Evolutionary conservation across 441 rosid species (phyloP).

Genomic region (Corymbia calophylla): DNA sequence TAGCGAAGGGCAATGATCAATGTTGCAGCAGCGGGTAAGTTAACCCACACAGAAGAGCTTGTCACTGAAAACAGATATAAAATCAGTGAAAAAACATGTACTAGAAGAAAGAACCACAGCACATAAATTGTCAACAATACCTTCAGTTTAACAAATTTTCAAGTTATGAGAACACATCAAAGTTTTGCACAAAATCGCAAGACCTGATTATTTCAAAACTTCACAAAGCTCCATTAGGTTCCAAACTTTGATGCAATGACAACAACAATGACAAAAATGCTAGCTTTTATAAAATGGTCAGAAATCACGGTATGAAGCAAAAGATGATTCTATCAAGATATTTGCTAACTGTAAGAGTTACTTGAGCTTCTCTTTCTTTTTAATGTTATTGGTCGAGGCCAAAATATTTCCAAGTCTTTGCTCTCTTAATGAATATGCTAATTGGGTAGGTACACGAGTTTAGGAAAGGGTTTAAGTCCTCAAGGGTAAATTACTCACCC

Average conservation of each 20-base stretch:
- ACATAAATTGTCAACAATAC: neutral
- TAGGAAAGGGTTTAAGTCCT: neutral
- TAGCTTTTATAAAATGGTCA: neutral
- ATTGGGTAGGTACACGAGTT: neutral
- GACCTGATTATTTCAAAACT: neutral
- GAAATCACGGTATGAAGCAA: neutral
- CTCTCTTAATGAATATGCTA: neutral
- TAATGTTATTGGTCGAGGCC: neutral
- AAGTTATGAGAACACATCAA: neutral
- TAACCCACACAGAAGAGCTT: slow-evolving; percentile 95
- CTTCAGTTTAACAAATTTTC: neutral
- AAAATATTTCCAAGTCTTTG: neutral
- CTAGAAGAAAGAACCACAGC: neutral
- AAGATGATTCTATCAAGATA: neutral
- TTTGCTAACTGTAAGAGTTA: neutral
- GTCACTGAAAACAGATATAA: slow-evolving; percentile 54
- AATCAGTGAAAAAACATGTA: slow-evolving; percentile 2
- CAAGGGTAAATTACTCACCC: neutral
- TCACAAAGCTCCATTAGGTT: neutral
- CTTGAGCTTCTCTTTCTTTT: neutral
- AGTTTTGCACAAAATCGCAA: neutral
- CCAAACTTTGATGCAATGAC: neutral
- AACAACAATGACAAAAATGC: neutral
- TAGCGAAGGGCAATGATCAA: slow-evolving; percentile 81
- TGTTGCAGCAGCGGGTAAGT: slow-evolving; percentile 92